Base-by-base conservation (phyloP, 73 alveolate genomes). In the Tetrahymena borealis region DNA sequence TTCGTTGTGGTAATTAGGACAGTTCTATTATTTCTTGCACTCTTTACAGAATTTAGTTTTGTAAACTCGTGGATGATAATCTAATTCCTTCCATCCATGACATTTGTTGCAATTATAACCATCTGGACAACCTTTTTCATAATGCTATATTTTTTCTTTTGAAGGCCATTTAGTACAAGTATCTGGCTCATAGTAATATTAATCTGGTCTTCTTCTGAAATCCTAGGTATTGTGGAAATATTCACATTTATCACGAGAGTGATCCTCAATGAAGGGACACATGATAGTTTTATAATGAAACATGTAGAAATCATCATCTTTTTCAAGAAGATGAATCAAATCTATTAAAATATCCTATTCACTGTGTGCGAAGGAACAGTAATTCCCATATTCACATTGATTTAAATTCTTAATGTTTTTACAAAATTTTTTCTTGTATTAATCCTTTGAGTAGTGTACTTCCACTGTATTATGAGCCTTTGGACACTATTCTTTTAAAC, bases 41-140 rank as follows among this genome's bases (percentile, higher is more conserved):
- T 41, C 93, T 43, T 94, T 91, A 78, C 99, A 97, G 10, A 97
- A 96, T 92, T 94, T 97, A 37, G 95, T 90, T 91, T 97, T 97
- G 40, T 96, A 97, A 39, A 92, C 94, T 39, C 77, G 79, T 11
- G 99, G 99, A 79, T 97, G 99, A 93, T 96, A 97, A 91, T 97
- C 99, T 90, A 91, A 92, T 93, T 97, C 99, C 90, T 97, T 97
- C 99, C 99, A 97, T 3, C 99, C 99, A 92, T 97, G 99, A 91
- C 97, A 91, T 77, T 92, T 79, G 11, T 28, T n/a, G 93, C 99
- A 97, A 16, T 78, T 40, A 39, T 91, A 91, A 78, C 93, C 95
- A 90, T 96, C 97, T n/a, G 92, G 79, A 90, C 99, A 97, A 33
- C 97, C 97, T 93, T 97, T 95, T 32, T 94, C 94, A 91, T 95